These are phyloP conservation scores for Solanum ossicruentum DNA, from an alignment of 257 asterid species.

Conservation along the genomic window DNA sequence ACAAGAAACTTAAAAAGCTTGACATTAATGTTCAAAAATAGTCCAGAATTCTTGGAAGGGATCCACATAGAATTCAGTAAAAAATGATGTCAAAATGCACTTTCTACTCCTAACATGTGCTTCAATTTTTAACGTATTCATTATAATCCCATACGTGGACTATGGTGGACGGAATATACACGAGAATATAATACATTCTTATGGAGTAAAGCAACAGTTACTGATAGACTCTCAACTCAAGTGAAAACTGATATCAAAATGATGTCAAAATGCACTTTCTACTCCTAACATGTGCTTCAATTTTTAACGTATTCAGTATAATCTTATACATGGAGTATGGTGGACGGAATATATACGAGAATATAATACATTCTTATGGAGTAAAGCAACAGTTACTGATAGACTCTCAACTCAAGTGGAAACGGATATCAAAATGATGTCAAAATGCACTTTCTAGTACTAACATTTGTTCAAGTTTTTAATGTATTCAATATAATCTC, in stretches of 20 bases:
- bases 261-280: too few species aligned
- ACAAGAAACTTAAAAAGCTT: neutral
- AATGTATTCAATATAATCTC: neutral
- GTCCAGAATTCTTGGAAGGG: neutral
- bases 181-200: neutral
- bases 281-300: too few species aligned
- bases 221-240: neutral
- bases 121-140: neutral
- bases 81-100: neutral
- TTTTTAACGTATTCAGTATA: neutral
- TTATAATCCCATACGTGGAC: accelerated
- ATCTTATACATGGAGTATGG: accelerated
- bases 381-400: accelerated
- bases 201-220: neutral
- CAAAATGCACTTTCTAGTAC: too few species aligned
- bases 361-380: neutral
- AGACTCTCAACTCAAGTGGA: neutral
- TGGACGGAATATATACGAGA: neutral
- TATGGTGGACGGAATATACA: too few species aligned
- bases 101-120: neutral
- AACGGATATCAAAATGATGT: too few species aligned
- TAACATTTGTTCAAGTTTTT: too few species aligned
- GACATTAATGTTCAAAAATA: neutral
- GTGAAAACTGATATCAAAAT: too few species aligned
- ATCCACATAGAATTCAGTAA: neutral